Evolutionary conservation across 2,329 filamentous ascomycete species (phyloP), one percentile per base, ranked within the genome.

Genomic region (Diaporthe sp.): DNA sequence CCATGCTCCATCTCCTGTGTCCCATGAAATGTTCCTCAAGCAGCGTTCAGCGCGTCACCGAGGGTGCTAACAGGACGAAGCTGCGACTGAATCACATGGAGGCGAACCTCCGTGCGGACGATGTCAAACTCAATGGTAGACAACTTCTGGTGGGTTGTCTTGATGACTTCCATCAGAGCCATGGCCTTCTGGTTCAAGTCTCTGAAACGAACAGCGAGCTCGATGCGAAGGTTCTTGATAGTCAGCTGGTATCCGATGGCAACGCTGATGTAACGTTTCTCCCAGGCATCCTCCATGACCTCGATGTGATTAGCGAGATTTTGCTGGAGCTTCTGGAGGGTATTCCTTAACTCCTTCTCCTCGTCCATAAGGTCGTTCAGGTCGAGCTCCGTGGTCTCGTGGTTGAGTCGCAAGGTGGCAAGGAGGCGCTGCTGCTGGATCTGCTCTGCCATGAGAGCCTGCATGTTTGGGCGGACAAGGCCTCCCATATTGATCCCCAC

Each of bases 401-500:
- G 49, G n/a, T 28, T 9, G 22, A 39, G 49, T 22, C 47, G 47
- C 2, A 70, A n/a, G 22, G 3, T n/a, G 5, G 34, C 37, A 6
- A 39, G 31, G 1, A 42, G 4, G n/a, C 17, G 0, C 1, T 42
- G 17, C 13, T 12, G 34, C 15, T 70, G 22, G 8, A 17, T 3
- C 0, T 9, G 49, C 34, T 70, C 34, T 8, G 8, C n/a, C 4
- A 1, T 4, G 7, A 55, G 47, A 2, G 37, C n/a, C 17, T 22
- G 34, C 34, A 9, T 8, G 22, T 42, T 13, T 1, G 39, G 8
- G 10, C 25, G 37, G 1, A 70, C 49, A 8, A 70, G 49, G 2
- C 49, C 65, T 12, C 65, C 49, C 22, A 42, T 20, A 13, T 55
- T 42, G n/a, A 70, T 28, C 4, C 65, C 65, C 65, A 70, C 65